A percentile compares a stretch with the other conserved stretches of the same genome.
Evolutionary conservation across 371 early-diverging fungal genomes (phyloP).

Genomic region (Parasitella parasitica): DNA sequence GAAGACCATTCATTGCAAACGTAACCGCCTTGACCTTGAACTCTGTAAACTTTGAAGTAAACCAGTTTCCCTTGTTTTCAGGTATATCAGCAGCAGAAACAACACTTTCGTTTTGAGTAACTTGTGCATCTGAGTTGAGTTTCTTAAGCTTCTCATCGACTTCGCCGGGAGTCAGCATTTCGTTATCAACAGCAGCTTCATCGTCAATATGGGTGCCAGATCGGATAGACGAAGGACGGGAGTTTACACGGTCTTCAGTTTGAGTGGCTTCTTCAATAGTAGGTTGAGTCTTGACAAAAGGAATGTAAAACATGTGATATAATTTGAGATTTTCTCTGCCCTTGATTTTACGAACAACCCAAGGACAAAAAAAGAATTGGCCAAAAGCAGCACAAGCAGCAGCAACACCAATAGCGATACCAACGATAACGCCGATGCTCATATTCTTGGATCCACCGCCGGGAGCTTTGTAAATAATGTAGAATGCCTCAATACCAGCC

Average conservation of each 20-base stretch:
- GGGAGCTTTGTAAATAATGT: constrained; percentile 73
- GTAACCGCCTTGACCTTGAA: constrained; percentile 24
- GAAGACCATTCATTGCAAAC: constrained; percentile 45
- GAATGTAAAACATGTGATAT: constrained; percentile 68
- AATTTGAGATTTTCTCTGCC: constrained; percentile 66
- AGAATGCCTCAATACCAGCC: constrained; percentile 65
- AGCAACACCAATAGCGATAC: constrained; percentile 46
- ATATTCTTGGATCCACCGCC: constrained; percentile 27
- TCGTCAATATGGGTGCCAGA: constrained; percentile 18
- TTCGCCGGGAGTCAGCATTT: constrained; percentile 1
- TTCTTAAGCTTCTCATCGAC: not conserved
- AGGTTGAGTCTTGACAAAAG: constrained; percentile 50
- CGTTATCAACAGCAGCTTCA: constrained; percentile 4
- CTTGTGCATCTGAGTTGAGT: not conserved
- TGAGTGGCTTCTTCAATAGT: constrained; percentile 18
- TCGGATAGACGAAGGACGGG: constrained; percentile 41
- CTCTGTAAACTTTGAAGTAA: not conserved
- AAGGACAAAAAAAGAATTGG: constrained; percentile 65
- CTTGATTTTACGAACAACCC: constrained; percentile 60
- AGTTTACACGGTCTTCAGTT: constrained; percentile 23
- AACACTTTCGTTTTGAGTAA: not conserved
- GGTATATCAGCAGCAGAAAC: not conserved
- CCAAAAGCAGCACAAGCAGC: constrained; percentile 35
- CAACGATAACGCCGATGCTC: constrained; percentile 47
- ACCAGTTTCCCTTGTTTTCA: not conserved